phyloP scores from a whole-genome alignment of 441 rosid species.

The Brassica balearica region DNA sequence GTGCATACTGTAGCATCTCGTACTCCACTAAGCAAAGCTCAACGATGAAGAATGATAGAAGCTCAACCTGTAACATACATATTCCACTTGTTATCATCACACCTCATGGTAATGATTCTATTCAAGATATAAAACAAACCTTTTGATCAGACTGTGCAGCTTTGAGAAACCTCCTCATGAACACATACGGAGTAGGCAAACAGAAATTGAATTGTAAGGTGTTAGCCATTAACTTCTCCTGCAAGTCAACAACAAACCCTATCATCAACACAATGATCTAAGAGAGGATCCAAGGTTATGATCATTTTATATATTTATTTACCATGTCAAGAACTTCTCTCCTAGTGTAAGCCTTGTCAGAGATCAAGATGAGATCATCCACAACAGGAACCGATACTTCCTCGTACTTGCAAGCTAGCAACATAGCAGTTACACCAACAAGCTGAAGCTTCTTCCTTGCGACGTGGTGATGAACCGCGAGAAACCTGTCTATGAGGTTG shows the following conservation, averaged over 20 bases:
- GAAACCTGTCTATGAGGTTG: constrained; percentile 81
- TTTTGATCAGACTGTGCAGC: constrained; percentile 82
- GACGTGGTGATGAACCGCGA: constrained; percentile 60
- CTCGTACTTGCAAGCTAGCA: not conserved
- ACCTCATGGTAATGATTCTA: not conserved
- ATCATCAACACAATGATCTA: not conserved
- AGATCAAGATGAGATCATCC: constrained; percentile 81
- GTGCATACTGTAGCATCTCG: constrained; percentile 76
- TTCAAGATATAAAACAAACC: constrained; percentile 27
- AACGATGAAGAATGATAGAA: constrained; percentile 58
- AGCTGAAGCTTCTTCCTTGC: constrained; percentile 87
- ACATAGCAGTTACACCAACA: constrained; percentile 38
- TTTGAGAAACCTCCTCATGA: constrained; percentile 83
- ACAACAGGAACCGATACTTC: constrained; percentile 82
- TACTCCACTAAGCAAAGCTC: constrained; percentile 85
- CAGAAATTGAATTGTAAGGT: constrained; percentile 78
- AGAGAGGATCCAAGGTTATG: not conserved
- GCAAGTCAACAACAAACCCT: constrained; percentile 32
- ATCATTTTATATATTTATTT: not conserved
- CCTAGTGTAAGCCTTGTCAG: constrained; percentile 83
- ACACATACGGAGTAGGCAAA: constrained; percentile 86
- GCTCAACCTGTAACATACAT: constrained; percentile 48
- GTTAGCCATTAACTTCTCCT: constrained; percentile 83
- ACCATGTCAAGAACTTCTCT: constrained; percentile 92
- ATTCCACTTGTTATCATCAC: not conserved